Percentiles rank a stretch among this genome's conserved stretches.
phyloP scores from a whole-genome alignment of 2,329 filamentous ascomycete genomes.

The Pseudodiploospora longispora region DNA sequence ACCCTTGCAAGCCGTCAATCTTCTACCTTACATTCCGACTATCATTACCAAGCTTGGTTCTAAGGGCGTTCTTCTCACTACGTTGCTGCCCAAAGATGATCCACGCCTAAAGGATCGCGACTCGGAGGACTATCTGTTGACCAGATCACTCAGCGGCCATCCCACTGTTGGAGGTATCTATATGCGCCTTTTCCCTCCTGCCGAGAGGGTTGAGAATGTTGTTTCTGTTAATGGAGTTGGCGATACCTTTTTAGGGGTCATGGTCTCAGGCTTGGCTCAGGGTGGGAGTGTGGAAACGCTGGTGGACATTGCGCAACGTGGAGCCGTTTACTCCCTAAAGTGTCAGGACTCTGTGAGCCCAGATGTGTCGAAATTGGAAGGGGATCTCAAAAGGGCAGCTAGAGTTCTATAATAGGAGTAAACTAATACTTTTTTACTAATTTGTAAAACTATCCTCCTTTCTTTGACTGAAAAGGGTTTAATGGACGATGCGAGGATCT shows the following conservation, averaged over 20 bases:
- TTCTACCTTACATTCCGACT: slow-evolving; percentile 81
- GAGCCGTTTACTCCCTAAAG: slow-evolving; percentile 69
- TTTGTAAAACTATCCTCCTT: background rate
- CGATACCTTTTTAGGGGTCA: slow-evolving; percentile 81
- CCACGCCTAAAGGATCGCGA: slow-evolving; percentile 54
- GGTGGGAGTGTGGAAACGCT: slow-evolving; percentile 50
- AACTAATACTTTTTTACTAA: background rate
- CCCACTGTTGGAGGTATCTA: slow-evolving; percentile 67
- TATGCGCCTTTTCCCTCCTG: slow-evolving; percentile 63
- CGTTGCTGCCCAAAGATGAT: slow-evolving; percentile 61
- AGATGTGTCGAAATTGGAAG: slow-evolving; percentile 39
- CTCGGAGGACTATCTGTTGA: slow-evolving; percentile 63
- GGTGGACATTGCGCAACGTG: slow-evolving; percentile 73
- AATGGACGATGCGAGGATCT: no score
- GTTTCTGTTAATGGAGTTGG: slow-evolving; percentile 92
- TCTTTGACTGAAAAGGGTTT: no score
- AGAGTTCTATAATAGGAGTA: no score
- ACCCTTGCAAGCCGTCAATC: slow-evolving; percentile 73
- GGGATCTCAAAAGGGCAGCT: slow-evolving; percentile 23
- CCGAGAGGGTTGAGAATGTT: slow-evolving; percentile 59
- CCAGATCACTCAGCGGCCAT: slow-evolving; percentile 47
- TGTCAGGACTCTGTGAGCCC: slow-evolving; percentile 65
- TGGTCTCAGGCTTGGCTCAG: slow-evolving; percentile 69
- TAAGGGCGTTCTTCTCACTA: slow-evolving; percentile 67
- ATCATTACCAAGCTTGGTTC: slow-evolving; percentile 77